A percentile compares a stretch with the other conserved stretches of the same genome.
phyloP scores from a whole-genome alignment of 2,329 filamentous ascomycete genomes.

The Arthrobotrys conoides region DNA sequence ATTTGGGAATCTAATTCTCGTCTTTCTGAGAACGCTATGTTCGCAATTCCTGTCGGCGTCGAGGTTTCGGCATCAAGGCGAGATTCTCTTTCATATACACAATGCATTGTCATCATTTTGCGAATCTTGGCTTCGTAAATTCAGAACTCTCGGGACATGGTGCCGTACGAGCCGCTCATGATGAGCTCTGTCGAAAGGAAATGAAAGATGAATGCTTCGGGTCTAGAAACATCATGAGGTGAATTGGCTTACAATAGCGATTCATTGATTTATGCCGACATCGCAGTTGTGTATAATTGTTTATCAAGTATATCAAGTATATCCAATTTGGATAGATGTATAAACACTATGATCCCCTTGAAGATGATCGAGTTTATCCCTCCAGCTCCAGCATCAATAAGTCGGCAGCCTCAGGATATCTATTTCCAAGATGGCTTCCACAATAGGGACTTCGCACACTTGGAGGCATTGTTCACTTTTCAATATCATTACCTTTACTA shows the following conservation, averaged over 20 bases:
- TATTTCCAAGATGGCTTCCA: constrained; percentile 12
- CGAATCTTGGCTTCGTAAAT: background rate
- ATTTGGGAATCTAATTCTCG: background rate
- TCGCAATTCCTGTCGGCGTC: constrained; percentile 16
- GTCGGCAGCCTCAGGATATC: background rate
- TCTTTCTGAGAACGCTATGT: background rate
- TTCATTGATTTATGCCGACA: background rate
- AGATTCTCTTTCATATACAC: background rate
- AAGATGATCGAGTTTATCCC: background rate
- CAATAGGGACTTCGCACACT: background rate
- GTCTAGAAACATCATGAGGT: background rate
- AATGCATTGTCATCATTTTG: constrained; percentile 15
- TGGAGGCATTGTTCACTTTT: background rate
- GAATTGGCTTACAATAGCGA: background rate
- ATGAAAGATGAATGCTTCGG: background rate
- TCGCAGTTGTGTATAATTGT: background rate
- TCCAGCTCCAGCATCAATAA: background rate
- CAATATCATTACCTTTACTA: background rate
- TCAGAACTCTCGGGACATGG: background rate
- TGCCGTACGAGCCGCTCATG: background rate
- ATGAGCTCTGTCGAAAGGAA: background rate
- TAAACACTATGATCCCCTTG: constrained; percentile 13
- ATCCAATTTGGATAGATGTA: background rate
- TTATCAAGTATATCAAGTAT: background rate
- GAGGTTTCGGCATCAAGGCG: background rate